These are phyloP conservation scores for Didymella pinodella DNA, from an alignment of 2,329 filamentous ascomycete genomes.

Conservation along the genomic window DNA sequence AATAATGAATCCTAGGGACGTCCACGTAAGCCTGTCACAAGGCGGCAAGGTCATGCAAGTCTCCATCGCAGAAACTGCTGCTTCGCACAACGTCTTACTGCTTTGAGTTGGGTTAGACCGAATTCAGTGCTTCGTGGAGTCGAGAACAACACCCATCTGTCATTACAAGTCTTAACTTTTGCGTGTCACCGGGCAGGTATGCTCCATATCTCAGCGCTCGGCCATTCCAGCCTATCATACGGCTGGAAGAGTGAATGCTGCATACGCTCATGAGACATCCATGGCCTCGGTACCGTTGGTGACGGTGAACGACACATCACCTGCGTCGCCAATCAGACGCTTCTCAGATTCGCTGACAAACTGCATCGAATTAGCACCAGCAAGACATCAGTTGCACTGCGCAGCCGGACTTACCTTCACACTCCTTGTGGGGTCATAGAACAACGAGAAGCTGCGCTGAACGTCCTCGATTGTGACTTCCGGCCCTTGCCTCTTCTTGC, in stretches of 20 bases:
- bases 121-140: neutral
- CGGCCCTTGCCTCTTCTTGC: constrained; percentile 83
- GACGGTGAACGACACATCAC: constrained; percentile 73
- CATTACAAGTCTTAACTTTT: constrained; percentile 22
- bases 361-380: constrained; percentile 36
- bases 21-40: constrained; percentile 7
- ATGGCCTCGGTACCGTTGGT: constrained; percentile 69
- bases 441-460: constrained; percentile 89
- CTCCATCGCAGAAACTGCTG: neutral
- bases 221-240: constrained; percentile 32
- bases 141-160: constrained; percentile 2
- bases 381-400: neutral
- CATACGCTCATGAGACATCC: constrained; percentile 65
- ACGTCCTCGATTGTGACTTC: constrained; percentile 88
- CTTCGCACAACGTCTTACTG: neutral
- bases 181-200: constrained; percentile 6
- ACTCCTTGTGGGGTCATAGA: constrained; percentile 88
- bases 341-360: constrained; percentile 92
- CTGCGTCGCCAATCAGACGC: constrained; percentile 87
- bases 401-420: constrained; percentile 64
- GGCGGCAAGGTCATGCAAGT: constrained; percentile 9
- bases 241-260: constrained; percentile 24
- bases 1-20: neutral
- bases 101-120: neutral
- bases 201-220: constrained; percentile 34